Evolutionary conservation across 2,329 filamentous ascomycete genomes (phyloP), one percentile per base, ranked within the genome.

Genomic region (Xylariaceae sp.): DNA sequence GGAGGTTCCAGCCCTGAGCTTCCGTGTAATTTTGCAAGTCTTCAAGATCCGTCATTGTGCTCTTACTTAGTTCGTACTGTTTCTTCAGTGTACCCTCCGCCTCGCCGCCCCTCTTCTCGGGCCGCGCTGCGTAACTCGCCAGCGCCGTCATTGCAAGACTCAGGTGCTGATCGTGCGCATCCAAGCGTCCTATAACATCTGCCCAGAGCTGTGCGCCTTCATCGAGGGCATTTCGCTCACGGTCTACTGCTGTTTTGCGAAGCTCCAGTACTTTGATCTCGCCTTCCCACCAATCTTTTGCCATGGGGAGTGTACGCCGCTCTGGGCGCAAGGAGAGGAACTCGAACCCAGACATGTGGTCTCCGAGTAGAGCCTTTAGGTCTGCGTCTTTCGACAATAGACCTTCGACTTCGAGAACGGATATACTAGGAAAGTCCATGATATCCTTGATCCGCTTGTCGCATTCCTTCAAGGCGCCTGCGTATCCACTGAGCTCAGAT

Each of bases 401-500:
- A 1, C 76, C 73, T 34, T 76, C 75, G 0, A 72, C 59, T 50
- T 83, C 79, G 7, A 84, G 63, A 0, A 81, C 79, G 39, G 72
- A 72, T 5, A 83, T 69, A 0, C 81, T 80, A 1, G 84, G 83
- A 13, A 77, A 75, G 10, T 71, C 74, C 59, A 91, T 72, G 53
- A 91, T 79, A 4, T 71, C 73, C 5, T 72, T 70, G 6, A 90
- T 75, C 49, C 88, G 81, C 13, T 72, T 73, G 54, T 91, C 86
- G 6, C 89, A 77, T 48, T 89, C 80, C 50, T 75, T 80, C 34
- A 90, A 70, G 4, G 86, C 86, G 1, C 84, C 81, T 17, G 78
- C 81, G 66, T 90, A 91, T 0, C 86, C 86, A 50, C 86, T 88
- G 13, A 90, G 67, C n/a, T 83, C 83, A 2, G 87, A 84, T 65